These are phyloP conservation scores for Pseudonectria foliicola DNA, from an alignment of 2,329 filamentous ascomycete genomes.

Conservation along the genomic window DNA sequence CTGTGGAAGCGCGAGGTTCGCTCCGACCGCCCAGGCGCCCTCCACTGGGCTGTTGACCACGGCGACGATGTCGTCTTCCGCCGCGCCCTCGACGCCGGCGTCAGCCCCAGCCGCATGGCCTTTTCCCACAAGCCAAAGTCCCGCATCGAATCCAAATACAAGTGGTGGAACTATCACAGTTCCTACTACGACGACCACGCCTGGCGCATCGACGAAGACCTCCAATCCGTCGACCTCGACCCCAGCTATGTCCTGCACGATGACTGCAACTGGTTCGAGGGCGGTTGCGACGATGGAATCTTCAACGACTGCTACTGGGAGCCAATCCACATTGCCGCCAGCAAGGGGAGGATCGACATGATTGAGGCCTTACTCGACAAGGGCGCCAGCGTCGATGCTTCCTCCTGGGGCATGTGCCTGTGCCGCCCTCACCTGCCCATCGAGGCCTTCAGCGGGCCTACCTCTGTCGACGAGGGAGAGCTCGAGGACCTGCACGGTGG, in stretches of 20 bases:
- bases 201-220: conserved; percentile 19
- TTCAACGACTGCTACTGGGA: conserved; percentile 23
- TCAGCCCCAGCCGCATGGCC: conserved; percentile 16
- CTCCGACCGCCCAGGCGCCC: conserved; percentile 19
- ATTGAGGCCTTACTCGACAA: conserved; percentile 17
- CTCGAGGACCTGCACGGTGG: conserved; percentile 21
- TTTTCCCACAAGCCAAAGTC: conserved; percentile 21
- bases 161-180: conserved; percentile 23
- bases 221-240: conserved; percentile 20
- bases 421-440: conserved; percentile 21
- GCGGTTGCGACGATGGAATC: conserved; percentile 21
- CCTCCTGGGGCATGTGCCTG: conserved; percentile 20
- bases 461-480: conserved; percentile 19
- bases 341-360: conserved; percentile 21
- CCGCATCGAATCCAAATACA: conserved; percentile 14
- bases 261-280: conserved; percentile 19
- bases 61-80: conserved; percentile 14
- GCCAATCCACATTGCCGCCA: conserved; percentile 20
- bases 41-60: conserved; percentile 21
- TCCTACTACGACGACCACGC: conserved; percentile 19
- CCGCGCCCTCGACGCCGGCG: conserved; percentile 19
- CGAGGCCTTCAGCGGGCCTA: conserved; percentile 18
- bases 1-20: conserved; percentile 20
- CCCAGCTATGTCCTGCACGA: conserved; percentile 17
- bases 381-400: conserved; percentile 17